A percentile compares a stretch with the other conserved stretches of the same genome.
phyloP scores from a whole-genome alignment of 257 asterid genomes.

The Ballota nigra region DNA sequence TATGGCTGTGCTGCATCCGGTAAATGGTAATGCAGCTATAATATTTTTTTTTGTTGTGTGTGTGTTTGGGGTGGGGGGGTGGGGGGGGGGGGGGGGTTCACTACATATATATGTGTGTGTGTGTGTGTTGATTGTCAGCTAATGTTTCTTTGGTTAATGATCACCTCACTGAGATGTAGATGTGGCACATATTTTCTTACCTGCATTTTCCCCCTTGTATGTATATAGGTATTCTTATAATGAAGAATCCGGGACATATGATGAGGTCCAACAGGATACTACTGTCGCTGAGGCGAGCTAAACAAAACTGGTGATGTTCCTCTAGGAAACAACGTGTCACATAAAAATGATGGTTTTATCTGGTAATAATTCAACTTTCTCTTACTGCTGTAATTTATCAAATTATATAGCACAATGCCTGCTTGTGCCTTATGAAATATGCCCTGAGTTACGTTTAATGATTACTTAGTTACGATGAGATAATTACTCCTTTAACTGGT shows the following conservation, averaged over 20 bases:
- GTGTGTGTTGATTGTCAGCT: not conserved
- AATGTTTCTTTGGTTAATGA: not conserved
- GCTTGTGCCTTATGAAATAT: not conserved
- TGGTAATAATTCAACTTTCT: not conserved
- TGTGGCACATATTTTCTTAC: conserved; percentile 14
- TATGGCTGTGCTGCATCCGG: conserved; percentile 86
- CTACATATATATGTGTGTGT: not conserved
- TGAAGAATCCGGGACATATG: conserved; percentile 61
- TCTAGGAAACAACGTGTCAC: not conserved
- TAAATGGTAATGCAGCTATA: conserved; percentile 55
- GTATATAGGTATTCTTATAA: conserved; percentile 67
- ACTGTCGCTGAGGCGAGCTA: conserved; percentile 32
- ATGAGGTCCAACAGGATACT: conserved; percentile 57
- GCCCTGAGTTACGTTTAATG: not conserved
- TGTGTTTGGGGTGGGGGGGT: too few species aligned
- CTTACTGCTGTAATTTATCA: not conserved
- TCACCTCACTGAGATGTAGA: not conserved
- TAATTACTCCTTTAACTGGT: not conserved
- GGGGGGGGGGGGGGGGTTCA: too few species aligned
- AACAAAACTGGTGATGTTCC: not conserved
- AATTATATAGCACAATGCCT: not conserved
- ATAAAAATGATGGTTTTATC: not conserved
- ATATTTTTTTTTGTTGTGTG: not conserved
- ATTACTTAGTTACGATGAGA: not conserved
- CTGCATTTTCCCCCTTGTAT: not conserved